Evolutionary conservation across 805 yeast species (phyloP).

Genomic region (Wickerhamomyces canadensis): DNA sequence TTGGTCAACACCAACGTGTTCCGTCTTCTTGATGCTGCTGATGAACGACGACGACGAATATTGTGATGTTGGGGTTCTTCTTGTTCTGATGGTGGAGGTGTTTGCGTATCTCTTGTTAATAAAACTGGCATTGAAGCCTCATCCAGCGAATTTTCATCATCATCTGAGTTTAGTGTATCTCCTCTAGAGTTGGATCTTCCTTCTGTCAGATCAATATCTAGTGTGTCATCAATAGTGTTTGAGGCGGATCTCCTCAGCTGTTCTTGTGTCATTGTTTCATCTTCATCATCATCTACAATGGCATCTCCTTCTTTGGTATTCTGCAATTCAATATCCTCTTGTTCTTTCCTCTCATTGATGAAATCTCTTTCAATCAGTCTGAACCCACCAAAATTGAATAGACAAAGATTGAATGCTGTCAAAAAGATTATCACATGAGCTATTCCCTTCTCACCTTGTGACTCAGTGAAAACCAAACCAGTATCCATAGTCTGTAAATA

Average conservation of each 20-base stretch:
- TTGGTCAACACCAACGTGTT: background rate
- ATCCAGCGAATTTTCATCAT: background rate
- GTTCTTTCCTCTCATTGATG: conserved; percentile 24
- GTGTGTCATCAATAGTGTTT: too few relatives aligned
- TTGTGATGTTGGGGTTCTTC: background rate
- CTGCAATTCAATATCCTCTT: conserved; percentile 14
- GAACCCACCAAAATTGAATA: conserved; percentile 73
- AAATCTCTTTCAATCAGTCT: conserved; percentile 66
- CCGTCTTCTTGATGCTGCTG: background rate
- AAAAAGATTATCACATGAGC: conserved; percentile 75
- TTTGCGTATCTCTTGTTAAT: background rate
- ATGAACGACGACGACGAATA: background rate
- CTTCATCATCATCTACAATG: too few relatives aligned
- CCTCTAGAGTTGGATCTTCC: background rate
- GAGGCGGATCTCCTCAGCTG: too few relatives aligned
- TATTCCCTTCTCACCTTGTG: conserved; percentile 62
- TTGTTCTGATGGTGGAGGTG: background rate
- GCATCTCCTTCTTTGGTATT: conserved; percentile 3
- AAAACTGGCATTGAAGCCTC: background rate
- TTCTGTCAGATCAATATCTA: too few relatives aligned
- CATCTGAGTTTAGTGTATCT: background rate
- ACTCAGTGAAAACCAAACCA: conserved; percentile 47
- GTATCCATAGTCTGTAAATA: conserved; percentile 67
- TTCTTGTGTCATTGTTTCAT: background rate
- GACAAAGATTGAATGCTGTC: conserved; percentile 56